Conservation (phyloP, 2,329 filamentous ascomycete genomes). For the Sclerotinia subarctica region DNA sequence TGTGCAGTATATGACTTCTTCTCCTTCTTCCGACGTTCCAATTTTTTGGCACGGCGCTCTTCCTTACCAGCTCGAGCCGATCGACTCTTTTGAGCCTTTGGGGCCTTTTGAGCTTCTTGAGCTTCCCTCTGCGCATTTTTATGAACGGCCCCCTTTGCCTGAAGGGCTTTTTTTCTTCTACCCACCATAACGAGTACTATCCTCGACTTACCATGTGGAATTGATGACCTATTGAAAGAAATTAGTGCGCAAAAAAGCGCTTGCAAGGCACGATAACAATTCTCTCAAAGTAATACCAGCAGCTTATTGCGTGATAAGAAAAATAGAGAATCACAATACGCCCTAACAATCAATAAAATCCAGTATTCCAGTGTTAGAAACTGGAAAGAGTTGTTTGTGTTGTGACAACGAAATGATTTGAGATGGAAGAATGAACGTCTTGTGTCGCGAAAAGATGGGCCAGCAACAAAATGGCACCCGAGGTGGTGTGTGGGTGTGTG, state of each 20-base stretch:
- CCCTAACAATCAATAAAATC: conserved; percentile 5
- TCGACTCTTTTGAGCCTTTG: conserved; percentile 11
- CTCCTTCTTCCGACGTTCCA: conserved; percentile 34
- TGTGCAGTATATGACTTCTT: conserved; percentile 32
- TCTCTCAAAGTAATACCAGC: conserved; percentile 15
- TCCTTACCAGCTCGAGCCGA: conserved; percentile 25
- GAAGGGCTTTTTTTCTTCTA: conserved; percentile 13
- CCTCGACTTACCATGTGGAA: conserved; percentile 13
- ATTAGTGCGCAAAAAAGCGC: conserved; percentile 26
- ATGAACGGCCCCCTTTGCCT: background rate
- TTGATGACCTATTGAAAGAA: conserved; percentile 10
- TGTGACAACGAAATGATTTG: conserved; percentile 9
- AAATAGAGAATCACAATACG: conserved; percentile 15
- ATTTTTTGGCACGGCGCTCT: conserved; percentile 32
- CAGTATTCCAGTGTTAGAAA: background rate
- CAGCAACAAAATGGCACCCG: background rate
- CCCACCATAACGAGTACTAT: conserved; percentile 17
- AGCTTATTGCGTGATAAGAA: conserved; percentile 13
- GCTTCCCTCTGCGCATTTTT: background rate
- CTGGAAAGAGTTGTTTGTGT: background rate
- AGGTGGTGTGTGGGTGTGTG: background rate
- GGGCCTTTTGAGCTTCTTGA: background rate
- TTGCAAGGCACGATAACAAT: conserved; percentile 12
- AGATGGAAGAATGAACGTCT: conserved; percentile 9
- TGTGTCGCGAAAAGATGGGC: background rate